phyloP scores from a whole-genome alignment of 2,329 filamentous ascomycete species.

The Plectosphaerella plurivora region DNA sequence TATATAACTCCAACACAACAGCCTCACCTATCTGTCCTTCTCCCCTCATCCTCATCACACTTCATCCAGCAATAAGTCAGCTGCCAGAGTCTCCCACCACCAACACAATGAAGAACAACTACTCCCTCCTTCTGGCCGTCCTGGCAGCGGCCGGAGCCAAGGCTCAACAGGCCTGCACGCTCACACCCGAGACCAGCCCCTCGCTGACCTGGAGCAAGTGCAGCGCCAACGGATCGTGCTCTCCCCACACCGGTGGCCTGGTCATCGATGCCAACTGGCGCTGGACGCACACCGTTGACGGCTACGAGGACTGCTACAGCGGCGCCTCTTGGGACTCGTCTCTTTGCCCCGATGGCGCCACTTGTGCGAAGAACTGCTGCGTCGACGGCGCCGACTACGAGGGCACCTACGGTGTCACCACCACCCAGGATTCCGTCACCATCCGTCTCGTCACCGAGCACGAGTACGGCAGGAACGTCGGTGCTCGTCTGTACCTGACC shows the following conservation, averaged over 20 bases:
- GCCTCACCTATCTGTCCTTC: neutral
- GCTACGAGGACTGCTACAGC: slow-evolving; percentile 51
- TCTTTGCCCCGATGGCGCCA: slow-evolving; percentile 32
- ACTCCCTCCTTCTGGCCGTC: slow-evolving; percentile 34
- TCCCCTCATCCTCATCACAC: neutral
- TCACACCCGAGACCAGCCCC: slow-evolving; percentile 47
- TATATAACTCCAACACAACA: neutral
- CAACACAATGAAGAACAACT: slow-evolving; percentile 11
- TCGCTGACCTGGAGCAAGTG: slow-evolving; percentile 49
- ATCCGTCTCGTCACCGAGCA: slow-evolving; percentile 54
- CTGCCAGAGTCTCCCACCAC: neutral
- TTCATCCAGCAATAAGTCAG: neutral
- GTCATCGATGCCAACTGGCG: slow-evolving; percentile 59
- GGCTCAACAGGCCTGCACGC: slow-evolving; percentile 48
- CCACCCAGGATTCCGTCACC: slow-evolving; percentile 44
- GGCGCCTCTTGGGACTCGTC: slow-evolving; percentile 44
- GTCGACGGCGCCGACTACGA: slow-evolving; percentile 50
- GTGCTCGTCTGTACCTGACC: slow-evolving; percentile 61
- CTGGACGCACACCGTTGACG: slow-evolving; percentile 46
- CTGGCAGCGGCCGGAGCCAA: slow-evolving; percentile 19
- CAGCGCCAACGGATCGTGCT: slow-evolving; percentile 44
- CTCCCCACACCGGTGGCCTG: slow-evolving; percentile 40
- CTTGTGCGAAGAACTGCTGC: slow-evolving; percentile 46
- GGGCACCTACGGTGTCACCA: slow-evolving; percentile 48
- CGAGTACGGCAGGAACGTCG: slow-evolving; percentile 41